phyloP scores from a whole-genome alignment of 164 flowering plant genomes.

The Malania oleifera region DNA sequence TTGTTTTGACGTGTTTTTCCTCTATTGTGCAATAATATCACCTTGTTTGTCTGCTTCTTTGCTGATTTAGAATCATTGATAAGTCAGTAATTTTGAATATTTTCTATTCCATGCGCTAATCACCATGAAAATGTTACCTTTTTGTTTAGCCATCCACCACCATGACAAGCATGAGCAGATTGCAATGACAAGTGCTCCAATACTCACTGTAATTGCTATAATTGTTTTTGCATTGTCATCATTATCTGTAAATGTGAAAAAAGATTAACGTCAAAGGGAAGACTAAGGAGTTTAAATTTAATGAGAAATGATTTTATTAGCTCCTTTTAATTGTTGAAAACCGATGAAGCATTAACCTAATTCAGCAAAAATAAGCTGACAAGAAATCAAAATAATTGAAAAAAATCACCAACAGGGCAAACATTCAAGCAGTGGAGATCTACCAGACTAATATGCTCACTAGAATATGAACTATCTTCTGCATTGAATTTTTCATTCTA shows the following conservation, averaged over 20 bases:
- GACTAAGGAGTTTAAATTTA: background rate
- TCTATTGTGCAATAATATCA: background rate
- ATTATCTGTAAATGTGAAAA: conserved; percentile 4
- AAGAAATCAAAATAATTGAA: no score
- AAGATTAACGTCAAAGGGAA: background rate
- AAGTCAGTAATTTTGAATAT: background rate
- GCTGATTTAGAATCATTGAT: background rate
- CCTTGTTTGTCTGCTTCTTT: background rate
- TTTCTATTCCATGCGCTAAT: background rate
- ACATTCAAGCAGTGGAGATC: no score
- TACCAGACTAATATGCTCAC: no score
- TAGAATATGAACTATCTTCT: no score
- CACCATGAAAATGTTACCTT: conserved; percentile 3
- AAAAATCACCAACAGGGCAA: no score
- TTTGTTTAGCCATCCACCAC: conserved; percentile 10
- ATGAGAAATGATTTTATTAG: no score
- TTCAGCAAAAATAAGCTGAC: no score
- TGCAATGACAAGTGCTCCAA: conserved; percentile 4
- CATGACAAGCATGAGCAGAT: conserved; percentile 5
- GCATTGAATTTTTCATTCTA: no score
- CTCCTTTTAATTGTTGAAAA: no score
- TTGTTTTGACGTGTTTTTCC: background rate
- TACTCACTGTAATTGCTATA: background rate
- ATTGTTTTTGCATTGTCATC: background rate
- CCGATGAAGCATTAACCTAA: no score